phyloP scores from a whole-genome alignment of 257 asterid species.

The Solanum clarkiae region DNA sequence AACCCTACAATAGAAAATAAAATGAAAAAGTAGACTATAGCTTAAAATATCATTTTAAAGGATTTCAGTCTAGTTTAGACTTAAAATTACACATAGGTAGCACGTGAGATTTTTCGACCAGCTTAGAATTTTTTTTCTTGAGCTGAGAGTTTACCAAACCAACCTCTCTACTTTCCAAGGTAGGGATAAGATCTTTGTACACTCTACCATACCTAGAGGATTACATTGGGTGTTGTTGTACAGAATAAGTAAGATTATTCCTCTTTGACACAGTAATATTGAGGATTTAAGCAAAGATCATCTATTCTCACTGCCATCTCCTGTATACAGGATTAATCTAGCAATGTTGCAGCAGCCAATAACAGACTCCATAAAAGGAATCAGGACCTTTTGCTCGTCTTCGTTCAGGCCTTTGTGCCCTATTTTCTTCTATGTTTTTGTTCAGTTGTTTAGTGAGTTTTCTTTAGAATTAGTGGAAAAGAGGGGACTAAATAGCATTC shows the following conservation, averaged over 20 bases:
- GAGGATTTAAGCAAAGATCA: not conserved
- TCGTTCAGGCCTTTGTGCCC: not conserved
- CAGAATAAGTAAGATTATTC: not conserved
- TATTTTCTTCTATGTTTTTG: not conserved
- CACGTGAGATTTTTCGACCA: not conserved
- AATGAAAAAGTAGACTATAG: not conserved
- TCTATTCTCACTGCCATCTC: not conserved
- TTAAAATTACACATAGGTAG: not conserved
- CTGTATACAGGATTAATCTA: not conserved
- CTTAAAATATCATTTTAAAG: not conserved
- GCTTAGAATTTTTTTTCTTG: not conserved
- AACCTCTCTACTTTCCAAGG: not conserved
- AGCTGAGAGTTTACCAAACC: not conserved
- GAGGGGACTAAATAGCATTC: not conserved
- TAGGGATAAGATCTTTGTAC: not conserved
- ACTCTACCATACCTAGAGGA: not conserved
- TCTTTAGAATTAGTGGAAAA: not conserved
- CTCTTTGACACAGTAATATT: not conserved
- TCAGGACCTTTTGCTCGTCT: not conserved
- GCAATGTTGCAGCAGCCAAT: not conserved
- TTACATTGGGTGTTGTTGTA: not conserved
- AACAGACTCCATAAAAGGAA: not conserved
- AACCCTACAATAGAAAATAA: not conserved
- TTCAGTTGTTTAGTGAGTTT: not conserved
- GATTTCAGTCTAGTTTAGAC: not conserved